phyloP scores from a whole-genome alignment of 768 basidiomycete genomes.

The Filobasidium wieringae region DNA sequence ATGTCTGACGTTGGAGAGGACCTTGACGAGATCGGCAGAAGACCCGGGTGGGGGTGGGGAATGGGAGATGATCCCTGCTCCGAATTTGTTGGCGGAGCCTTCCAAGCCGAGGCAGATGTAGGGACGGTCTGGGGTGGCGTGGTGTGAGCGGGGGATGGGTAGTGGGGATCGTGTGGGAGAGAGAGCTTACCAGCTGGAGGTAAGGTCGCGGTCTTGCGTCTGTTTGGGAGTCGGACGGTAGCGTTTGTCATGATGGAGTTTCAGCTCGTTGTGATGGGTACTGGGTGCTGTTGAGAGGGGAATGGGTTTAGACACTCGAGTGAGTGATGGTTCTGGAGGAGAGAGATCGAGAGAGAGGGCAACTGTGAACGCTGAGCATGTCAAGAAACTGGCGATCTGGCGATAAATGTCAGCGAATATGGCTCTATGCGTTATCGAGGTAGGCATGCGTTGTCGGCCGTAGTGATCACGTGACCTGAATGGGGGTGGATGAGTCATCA shows the following conservation, averaged over 20 bases:
- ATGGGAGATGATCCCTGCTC: slow-evolving; percentile 83
- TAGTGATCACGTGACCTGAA: too few relatives aligned
- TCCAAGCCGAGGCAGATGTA: slow-evolving; percentile 84
- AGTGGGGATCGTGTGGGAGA: background rate
- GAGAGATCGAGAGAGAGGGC: too few relatives aligned
- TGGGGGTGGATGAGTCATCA: too few relatives aligned
- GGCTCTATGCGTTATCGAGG: too few relatives aligned
- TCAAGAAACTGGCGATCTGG: too few relatives aligned
- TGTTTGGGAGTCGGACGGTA: background rate
- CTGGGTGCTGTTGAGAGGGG: too few relatives aligned
- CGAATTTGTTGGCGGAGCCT: slow-evolving; percentile 95
- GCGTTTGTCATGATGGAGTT: background rate
- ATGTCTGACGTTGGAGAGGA: slow-evolving; percentile 85
- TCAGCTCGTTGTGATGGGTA: too few relatives aligned
- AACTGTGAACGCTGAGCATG: too few relatives aligned
- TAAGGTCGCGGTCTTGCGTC: slow-evolving; percentile 8
- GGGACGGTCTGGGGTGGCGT: slow-evolving; percentile 21
- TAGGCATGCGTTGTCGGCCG: too few relatives aligned
- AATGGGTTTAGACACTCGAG: too few relatives aligned
- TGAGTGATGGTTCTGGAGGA: too few relatives aligned
- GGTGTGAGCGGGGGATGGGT: background rate
- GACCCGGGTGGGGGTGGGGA: slow-evolving; percentile 37
- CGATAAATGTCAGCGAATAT: too few relatives aligned
- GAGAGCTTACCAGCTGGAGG: slow-evolving; percentile 5
- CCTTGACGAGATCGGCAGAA: slow-evolving; percentile 45